Base-by-base conservation (phyloP, 345 rosid genomes). In the Microcos paniculata region DNA sequence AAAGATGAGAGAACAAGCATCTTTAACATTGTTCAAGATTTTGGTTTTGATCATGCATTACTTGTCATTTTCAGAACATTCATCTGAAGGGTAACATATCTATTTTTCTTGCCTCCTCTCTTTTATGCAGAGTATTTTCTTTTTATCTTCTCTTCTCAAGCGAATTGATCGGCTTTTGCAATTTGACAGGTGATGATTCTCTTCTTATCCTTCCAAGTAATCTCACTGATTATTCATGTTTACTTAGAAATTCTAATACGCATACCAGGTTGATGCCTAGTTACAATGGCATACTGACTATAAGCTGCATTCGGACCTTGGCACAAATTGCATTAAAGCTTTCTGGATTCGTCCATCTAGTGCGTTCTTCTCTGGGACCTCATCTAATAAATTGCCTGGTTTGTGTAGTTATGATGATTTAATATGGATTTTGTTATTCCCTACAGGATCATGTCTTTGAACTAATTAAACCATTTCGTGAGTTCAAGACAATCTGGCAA, bases 131-230 rank as follows among this genome's bases (percentile, higher is more conserved):
- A 92, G 85, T 87, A 78, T 92, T 33, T 77, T 79, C 78, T 81
- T 90, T 79, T 83, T 96, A 76, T 84, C 98, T 58, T 93, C 99
- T 78, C 96, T 94, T 82, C 94, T 96, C 87, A 96, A 96, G 87
- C 94, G 93, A 78, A 91, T 94, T 28, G 99, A 93, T 83, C 86
- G 90, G 80, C 93, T 96, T 75, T 84, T 96, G 88, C 98, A 96
- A 78, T 96, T 90, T 81, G 98, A 93, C 90, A 89, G 98, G 98
- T 96, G 94, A 89, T 78, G 61, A 23, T 59, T 82, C 61, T 45
- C 56, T 62, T 75, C 70, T 76, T 26, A 58, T 73, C 26, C 35
- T 78, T 51, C 68, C 66, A 46, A 42, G 74, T 76, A 67, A 38
- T 58, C 56, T 28, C 67, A 74, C 53, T 24, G 23, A 56, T 71